phyloP scores from a whole-genome alignment of 306 rosid species.

The Corylus avellana region DNA sequence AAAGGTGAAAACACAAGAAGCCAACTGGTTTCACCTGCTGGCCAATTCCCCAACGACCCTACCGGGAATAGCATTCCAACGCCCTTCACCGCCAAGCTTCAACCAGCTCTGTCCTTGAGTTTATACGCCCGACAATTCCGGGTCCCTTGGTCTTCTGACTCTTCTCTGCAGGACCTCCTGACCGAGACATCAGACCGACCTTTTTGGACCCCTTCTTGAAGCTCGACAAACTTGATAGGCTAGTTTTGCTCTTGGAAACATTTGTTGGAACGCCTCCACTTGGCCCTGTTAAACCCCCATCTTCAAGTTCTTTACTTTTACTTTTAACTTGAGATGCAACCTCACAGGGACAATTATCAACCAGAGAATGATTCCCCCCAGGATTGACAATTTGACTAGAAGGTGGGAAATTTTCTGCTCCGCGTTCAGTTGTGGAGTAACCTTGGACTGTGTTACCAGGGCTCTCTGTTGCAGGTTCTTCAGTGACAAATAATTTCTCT shows the following conservation, averaged over 20 bases:
- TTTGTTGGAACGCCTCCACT: constrained; percentile 39
- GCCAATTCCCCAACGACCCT: not conserved
- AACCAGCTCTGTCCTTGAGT: constrained; percentile 73
- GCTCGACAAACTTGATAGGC: constrained; percentile 43
- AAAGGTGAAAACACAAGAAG: constrained; percentile 24
- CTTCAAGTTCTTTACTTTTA: constrained; percentile 32
- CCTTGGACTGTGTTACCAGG: constrained; percentile 34
- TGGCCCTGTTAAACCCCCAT: constrained; percentile 25
- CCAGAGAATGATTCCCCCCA: constrained; percentile 52
- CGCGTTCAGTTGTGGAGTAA: constrained; percentile 35
- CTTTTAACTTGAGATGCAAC: constrained; percentile 55
- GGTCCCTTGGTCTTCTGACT: constrained; percentile 39
- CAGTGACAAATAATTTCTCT: constrained; percentile 40
- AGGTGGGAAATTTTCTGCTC: constrained; percentile 45
- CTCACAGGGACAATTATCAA: constrained; percentile 64
- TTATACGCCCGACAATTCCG: constrained; percentile 60
- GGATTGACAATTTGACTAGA: constrained; percentile 46
- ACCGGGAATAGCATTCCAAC: not conserved
- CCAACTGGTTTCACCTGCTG: constrained; percentile 9
- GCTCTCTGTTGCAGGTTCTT: constrained; percentile 56
- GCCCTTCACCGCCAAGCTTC: constrained; percentile 94
- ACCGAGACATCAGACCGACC: constrained; percentile 29
- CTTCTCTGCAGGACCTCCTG: constrained; percentile 45
- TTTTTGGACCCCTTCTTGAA: constrained; percentile 44
- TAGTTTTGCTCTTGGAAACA: constrained; percentile 45